Evolutionary conservation across 768 basidiomycete genomes (phyloP).

Genomic region (Naganishia vishniacii): DNA sequence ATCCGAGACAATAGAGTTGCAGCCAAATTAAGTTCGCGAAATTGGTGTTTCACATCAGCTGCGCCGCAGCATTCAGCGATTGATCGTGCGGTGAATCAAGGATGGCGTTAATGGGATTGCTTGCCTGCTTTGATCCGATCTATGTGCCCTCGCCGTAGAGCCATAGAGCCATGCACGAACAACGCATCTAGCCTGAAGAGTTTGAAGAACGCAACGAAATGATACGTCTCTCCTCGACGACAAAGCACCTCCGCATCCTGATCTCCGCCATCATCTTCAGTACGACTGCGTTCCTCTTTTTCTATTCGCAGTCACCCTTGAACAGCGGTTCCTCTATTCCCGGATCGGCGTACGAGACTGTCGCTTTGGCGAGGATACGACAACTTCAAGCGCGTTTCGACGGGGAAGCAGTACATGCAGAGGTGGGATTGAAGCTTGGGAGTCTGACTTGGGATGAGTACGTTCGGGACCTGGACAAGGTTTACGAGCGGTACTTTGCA

Average conservation of each 20-base stretch:
- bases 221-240: neutral
- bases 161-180: too few species aligned
- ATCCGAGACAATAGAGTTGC: too few species aligned
- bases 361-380: neutral
- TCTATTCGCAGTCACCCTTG: neutral
- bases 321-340: neutral
- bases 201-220: conserved; percentile 10
- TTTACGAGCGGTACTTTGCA: neutral
- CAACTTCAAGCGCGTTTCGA: neutral
- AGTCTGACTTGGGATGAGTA: neutral
- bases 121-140: too few species aligned
- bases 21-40: too few species aligned
- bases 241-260: neutral
- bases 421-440: neutral
- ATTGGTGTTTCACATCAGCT: too few species aligned
- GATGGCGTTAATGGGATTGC: too few species aligned
- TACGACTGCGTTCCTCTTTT: neutral
- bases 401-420: neutral
- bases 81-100: too few species aligned
- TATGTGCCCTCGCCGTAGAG: too few species aligned
- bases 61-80: too few species aligned
- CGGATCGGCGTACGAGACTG: neutral
- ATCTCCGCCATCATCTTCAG: neutral
- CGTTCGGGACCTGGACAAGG: neutral
- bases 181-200: too few species aligned